Base-by-base conservation (phyloP, 1,284 basidiomycete species). In the Pascua sp. region DNA sequence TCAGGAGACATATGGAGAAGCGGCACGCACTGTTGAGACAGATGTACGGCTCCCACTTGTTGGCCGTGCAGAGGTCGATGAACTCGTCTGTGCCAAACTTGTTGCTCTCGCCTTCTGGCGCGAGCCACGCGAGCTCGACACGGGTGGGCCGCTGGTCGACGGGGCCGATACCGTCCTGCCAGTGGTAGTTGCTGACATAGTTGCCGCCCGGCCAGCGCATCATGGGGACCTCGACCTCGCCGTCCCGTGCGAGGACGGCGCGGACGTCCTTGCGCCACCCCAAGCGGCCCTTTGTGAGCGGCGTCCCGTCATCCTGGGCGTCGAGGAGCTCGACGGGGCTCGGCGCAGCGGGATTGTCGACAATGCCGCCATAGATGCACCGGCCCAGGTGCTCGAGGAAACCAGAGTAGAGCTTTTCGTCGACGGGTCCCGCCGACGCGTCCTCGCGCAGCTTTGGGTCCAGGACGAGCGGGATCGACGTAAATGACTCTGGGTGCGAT, bases 101-200 rank as follows among this genome's bases (percentile, higher is more conserved):
- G 61, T 87, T 87, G 57, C 80, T 81, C 70, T 87, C 85, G 60
- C 84, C 82, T 16, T 39, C 38, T 32, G 24, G 24, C 1, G 80
- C 81, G 38, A 83, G 73, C 85, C 85, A 87, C 2, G 85, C 85
- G n/a, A 86, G 78, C 69, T 87, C 85, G 42, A 70, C 66, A 17
- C 84, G 82, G 42, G 82, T 80, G 41, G 83, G 84, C 37, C 85
- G 77, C 11, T 79, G 61, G 32, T 80, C 77, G 51, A 78, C 78
- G 4, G 85, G 84, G 1, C 85, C 84, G 38, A 86, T 79, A 0
- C 84, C 85, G 71, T 86, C 84, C 72, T 86, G 81, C 85, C 85
- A 87, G 50, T 83, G 81, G 69, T 86, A 86, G 62, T 84, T 84
- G 65, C 82, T 83, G n/a, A 75, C 77, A 62, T 71, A 79, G 68